These are phyloP conservation scores for Plasmodium fragile DNA, from an alignment of 169 alveolate species.

Conservation along the genomic window DNA sequence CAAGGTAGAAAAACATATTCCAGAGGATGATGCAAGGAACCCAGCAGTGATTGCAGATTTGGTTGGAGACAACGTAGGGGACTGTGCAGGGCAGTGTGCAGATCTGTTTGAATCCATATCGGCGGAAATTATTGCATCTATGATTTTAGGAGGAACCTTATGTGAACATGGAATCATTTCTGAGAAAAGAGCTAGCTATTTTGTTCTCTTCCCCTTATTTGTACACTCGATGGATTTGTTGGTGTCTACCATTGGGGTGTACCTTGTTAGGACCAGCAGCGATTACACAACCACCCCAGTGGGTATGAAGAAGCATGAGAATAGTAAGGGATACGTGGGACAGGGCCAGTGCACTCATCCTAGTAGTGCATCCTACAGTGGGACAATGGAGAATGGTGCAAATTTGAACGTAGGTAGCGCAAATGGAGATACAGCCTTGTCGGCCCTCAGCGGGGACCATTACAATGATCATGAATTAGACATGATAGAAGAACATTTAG, in stretches of 20 bases:
- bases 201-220: constrained; percentile 90
- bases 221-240: constrained; percentile 90
- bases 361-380: background rate
- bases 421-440: background rate
- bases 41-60: constrained; percentile 94
- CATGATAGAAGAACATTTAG: constrained; percentile 28
- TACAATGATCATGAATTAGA: constrained; percentile 78
- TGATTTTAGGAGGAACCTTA: constrained; percentile 91
- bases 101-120: constrained; percentile 92
- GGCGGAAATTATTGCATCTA: constrained; percentile 92
- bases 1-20: constrained; percentile 90
- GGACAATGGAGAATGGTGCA: background rate
- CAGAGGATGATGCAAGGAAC: constrained; percentile 94
- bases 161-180: constrained; percentile 84
- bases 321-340: background rate
- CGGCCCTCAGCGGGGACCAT: constrained; percentile 73
- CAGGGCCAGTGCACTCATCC: constrained; percentile 47
- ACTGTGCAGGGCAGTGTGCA: constrained; percentile 93
- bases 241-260: constrained; percentile 85
- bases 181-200: constrained; percentile 78
- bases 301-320: background rate
- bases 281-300: constrained; percentile 75
- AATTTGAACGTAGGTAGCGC: background rate
- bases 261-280: constrained; percentile 83
- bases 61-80: constrained; percentile 94